phyloP scores from a whole-genome alignment of 805 yeast genomes.

The Monosporozyma yasuniensis region DNA sequence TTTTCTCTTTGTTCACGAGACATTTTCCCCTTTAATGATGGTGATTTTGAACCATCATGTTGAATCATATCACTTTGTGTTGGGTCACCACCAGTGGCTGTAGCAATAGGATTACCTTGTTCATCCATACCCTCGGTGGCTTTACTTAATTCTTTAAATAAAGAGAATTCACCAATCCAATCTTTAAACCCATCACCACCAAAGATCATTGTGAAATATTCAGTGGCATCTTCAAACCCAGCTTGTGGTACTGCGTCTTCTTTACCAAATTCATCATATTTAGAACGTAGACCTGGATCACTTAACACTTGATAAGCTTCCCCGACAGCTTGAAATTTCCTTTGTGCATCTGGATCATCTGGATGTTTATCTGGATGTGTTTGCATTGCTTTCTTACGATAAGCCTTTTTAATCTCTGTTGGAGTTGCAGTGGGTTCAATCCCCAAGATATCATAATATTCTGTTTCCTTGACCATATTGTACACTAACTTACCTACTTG shows the following conservation, averaged over 20 bases:
- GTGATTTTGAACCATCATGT: conserved; percentile 29
- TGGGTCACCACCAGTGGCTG: conserved; percentile 8
- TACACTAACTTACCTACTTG: too few species aligned
- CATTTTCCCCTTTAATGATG: conserved; percentile 14
- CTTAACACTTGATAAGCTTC: conserved; percentile 73
- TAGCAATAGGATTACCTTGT: conserved; percentile 21
- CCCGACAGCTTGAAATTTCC: conserved; percentile 67
- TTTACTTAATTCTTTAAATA: conserved; percentile 54
- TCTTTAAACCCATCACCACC: conserved; percentile 74
- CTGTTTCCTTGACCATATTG: conserved; percentile 73
- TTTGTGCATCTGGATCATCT: conserved; percentile 84
- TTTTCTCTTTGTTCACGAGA: conserved; percentile 41
- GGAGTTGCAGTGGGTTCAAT: conserved; percentile 63
- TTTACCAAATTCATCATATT: conserved; percentile 82
- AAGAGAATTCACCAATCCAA: conserved; percentile 70
- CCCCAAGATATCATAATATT: conserved; percentile 74
- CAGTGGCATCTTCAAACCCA: conserved; percentile 79
- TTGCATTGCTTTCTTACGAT: conserved; percentile 78
- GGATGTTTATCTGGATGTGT: conserved; percentile 97
- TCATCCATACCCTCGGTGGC: conserved; percentile 41
- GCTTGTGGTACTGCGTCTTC: conserved; percentile 59
- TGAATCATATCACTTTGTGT: conserved; percentile 16
- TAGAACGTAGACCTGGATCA: conserved; percentile 56
- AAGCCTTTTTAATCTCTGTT: conserved; percentile 84
- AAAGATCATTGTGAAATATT: conserved; percentile 73